Conservation (phyloP, 306 rosid species). For the Aeschynomene evenia region DNA sequence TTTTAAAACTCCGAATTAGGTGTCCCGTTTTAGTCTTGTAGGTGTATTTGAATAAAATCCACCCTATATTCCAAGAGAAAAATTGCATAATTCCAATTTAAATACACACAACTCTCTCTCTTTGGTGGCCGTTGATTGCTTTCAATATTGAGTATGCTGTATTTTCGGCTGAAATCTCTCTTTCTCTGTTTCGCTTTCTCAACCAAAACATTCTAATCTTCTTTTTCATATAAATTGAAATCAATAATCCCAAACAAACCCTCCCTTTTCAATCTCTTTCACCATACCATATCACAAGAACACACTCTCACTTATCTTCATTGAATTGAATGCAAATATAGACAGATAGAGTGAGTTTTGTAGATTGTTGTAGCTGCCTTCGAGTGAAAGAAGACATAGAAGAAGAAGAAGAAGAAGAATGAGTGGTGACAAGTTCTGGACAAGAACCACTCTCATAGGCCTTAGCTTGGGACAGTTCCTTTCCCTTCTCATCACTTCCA, state of each 20-base stretch:
- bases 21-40: no score
- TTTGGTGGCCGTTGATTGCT: conserved; percentile 15
- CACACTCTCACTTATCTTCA: no score
- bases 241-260: neutral
- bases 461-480: conserved; percentile 95
- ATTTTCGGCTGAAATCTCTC: conserved; percentile 7
- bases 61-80: no score
- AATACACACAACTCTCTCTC: neutral
- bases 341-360: no score
- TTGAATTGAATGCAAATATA: neutral
- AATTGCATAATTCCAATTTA: no score
- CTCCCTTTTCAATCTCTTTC: neutral
- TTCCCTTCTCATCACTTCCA: conserved; percentile 83
- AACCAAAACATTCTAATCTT: neutral
- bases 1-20: no score
- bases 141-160: neutral
- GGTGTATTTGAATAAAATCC: no score
- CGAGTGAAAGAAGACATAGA: no score
- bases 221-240: no score
- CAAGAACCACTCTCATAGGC: conserved; percentile 64
- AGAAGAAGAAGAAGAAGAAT: neutral
- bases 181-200: conserved; percentile 22
- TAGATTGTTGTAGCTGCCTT: no score
- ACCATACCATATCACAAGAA: no score
- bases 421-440: conserved; percentile 42